phyloP scores from a whole-genome alignment of 495 filamentous ascomycete species.

The Penicillium atrosanguineum region DNA sequence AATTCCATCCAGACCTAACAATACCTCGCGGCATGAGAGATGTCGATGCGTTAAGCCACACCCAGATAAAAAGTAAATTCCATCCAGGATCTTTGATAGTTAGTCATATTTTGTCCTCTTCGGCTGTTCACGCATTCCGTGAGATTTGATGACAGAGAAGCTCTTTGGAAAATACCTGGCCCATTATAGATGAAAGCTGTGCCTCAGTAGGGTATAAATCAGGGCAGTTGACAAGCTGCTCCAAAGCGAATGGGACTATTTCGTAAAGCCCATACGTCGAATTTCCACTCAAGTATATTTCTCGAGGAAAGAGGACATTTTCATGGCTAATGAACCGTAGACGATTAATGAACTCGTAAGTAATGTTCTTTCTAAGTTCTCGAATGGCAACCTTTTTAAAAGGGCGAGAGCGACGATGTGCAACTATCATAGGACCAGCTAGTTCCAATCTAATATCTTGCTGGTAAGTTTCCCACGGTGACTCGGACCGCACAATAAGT shows the following conservation, averaged over 20 bases:
- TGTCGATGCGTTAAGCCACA: too few species aligned
- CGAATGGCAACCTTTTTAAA: slow-evolving; percentile 9
- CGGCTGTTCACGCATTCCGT: too few species aligned
- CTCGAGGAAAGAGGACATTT: slow-evolving; percentile 10
- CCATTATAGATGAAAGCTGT: slow-evolving; percentile 14
- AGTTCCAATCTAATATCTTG: slow-evolving; percentile 4
- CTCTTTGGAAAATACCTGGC: slow-evolving; percentile 2
- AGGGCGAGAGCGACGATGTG: neutral
- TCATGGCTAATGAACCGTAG: neutral
- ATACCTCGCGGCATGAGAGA: too few species aligned
- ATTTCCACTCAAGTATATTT: slow-evolving; percentile 6
- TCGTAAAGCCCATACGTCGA: slow-evolving; percentile 5
- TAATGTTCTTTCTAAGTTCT: neutral
- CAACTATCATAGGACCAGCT: slow-evolving; percentile 8
- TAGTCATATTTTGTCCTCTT: too few species aligned
- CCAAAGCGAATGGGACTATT: slow-evolving; percentile 10
- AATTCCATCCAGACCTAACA: too few species aligned
- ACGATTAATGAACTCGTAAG: slow-evolving; percentile 3
- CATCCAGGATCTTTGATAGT: too few species aligned
- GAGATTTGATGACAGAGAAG: too few species aligned
- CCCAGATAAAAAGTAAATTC: too few species aligned
- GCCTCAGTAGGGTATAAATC: slow-evolving; percentile 8
- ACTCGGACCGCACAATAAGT: slow-evolving; percentile 11
- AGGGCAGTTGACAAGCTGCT: slow-evolving; percentile 9
- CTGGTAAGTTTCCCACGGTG: slow-evolving; percentile 18